Conservation (phyloP, 257 asterid species). For the Fraxinus quadrangulata region DNA sequence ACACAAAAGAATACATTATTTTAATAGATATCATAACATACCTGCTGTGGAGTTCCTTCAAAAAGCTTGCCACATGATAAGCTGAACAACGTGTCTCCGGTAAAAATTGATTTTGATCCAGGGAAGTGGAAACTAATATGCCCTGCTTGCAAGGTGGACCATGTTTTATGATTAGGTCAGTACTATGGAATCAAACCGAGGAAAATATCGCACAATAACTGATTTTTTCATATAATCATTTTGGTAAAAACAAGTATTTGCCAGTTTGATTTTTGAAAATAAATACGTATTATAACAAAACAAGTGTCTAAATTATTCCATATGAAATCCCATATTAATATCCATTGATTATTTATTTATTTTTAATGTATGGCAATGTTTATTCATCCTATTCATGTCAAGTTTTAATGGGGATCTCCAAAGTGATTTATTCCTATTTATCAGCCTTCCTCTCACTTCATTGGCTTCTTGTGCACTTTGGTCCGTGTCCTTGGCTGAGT, state of each 20-base stretch:
- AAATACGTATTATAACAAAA: background rate
- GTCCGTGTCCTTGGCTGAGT: background rate
- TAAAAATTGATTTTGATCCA: conserved; percentile 77
- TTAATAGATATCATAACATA: conserved; percentile 20
- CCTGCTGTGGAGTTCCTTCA: conserved; percentile 96
- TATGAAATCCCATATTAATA: background rate
- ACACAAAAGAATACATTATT: conserved; percentile 9
- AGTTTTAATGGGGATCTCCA: background rate
- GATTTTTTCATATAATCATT: background rate
- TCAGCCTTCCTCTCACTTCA: background rate
- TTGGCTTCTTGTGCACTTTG: background rate
- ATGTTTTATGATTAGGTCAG: background rate
- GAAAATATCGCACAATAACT: background rate
- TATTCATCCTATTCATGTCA: background rate
- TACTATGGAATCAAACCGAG: background rate
- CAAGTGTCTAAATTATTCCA: background rate
- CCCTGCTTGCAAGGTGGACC: conserved; percentile 46
- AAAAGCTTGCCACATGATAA: conserved; percentile 94
- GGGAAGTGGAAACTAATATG: conserved; percentile 92
- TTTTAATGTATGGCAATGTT: no score
- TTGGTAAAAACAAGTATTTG: background rate
- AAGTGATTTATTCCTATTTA: background rate
- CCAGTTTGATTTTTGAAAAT: background rate
- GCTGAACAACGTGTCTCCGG: conserved; percentile 94
- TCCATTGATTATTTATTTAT: background rate